These are phyloP conservation scores for Calonectria pseudoturangicola DNA, from an alignment of 2,329 filamentous ascomycete genomes.

Conservation along the genomic window DNA sequence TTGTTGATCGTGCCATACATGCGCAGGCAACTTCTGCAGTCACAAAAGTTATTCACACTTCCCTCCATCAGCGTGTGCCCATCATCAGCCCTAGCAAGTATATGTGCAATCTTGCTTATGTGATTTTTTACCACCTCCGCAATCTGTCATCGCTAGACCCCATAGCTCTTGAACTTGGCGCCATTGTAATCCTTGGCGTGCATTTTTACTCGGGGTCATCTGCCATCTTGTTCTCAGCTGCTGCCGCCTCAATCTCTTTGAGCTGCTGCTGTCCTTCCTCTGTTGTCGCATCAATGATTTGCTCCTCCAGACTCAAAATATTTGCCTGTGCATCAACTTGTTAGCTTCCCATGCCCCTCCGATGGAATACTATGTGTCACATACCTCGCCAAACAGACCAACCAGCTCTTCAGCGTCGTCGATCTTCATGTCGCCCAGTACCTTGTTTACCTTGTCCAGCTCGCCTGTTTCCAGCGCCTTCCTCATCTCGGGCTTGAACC, in stretches of 20 bases:
- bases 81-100: constrained; percentile 19
- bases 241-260: constrained; percentile 79
- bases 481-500: constrained; percentile 87
- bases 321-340: constrained; percentile 74
- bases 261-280: constrained; percentile 87
- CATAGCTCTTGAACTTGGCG: background rate
- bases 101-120: constrained; percentile 28
- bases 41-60: background rate
- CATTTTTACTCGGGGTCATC: constrained; percentile 64
- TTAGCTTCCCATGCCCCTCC: constrained; percentile 45
- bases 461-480: constrained; percentile 91
- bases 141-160: constrained; percentile 12
- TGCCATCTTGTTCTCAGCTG: constrained; percentile 54
- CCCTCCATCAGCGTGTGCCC: background rate
- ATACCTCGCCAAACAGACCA: constrained; percentile 82
- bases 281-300: constrained; percentile 96
- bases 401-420: constrained; percentile 92
- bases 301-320: constrained; percentile 92
- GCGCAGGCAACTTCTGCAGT: background rate
- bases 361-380: constrained; percentile 47
- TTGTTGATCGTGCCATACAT: background rate
- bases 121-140: constrained; percentile 5
- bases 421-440: constrained; percentile 90
- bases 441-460: constrained; percentile 76
- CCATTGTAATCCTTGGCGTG: constrained; percentile 16